Evolutionary conservation across 2,329 filamentous ascomycete species (phyloP), one percentile per base, ranked within the genome.

Genomic region (Claviceps lovelessii): DNA sequence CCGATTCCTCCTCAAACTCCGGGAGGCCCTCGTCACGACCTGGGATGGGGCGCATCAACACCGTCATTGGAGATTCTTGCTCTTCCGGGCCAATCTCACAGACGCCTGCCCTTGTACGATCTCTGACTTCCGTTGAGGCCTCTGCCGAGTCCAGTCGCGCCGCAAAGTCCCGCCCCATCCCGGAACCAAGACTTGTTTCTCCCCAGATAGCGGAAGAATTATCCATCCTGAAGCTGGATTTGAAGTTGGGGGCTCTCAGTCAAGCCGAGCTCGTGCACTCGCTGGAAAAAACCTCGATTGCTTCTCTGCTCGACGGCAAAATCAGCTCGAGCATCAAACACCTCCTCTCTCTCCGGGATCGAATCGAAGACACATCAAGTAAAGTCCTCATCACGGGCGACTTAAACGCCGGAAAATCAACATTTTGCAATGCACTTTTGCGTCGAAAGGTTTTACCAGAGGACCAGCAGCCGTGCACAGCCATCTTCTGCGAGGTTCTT

Each of bases 321-420:
- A 95, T 98, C 63, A 86, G 85, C 62, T 88, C 93, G 58, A 96
- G 90, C 67, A 86, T 97, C 65, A 89, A 90, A 62, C 93, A 98
- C 69, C 78, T 98, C 1, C 77, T 88, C 55, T 83, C 88, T 0
- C 76, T 98, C 39, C 84, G 90, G 57, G 93, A 97, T 61, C 84
- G 93, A 53, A 98, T 98, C 58, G 93, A 97, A 67, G 93, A 98
- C 69, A 97, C 89, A 0, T 88, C 91, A 5, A 97, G 91, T 71
- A 98, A 98, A 69, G 93, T 98, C 1, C 73, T 98, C 56, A 84
- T 98, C 19, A 98, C 93, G 0, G 93, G 93, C 64, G 93, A 98
- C 67, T 72, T 98, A 54, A 98, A 98, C 65, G 91, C 93, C 9
- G 93, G 93, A 65, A 98, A 98, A 67, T 98, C 93, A 4, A 98